Base-by-base conservation (phyloP, 2,329 filamentous ascomycete species). In the Colletotrichum orchidophilum region DNA sequence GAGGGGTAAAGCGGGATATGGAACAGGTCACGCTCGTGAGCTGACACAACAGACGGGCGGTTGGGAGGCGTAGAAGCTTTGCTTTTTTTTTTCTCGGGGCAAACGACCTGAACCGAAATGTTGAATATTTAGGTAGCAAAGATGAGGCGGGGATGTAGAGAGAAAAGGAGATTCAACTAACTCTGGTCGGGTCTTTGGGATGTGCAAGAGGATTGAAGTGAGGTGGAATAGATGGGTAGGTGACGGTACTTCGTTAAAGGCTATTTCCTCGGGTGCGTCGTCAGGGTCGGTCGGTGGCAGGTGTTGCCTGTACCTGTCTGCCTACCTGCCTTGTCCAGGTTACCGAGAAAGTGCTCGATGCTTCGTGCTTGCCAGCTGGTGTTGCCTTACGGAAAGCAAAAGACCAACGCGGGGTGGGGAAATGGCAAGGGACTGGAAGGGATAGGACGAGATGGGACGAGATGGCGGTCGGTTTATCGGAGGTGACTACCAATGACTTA, bases 1-100 rank as follows among this genome's bases (percentile, higher is more conserved):
- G 69, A 71, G 69, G 69, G 69, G 69, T 71, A 71, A 71, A 60
- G 68, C 58, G 68, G 68, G 50, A 72, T 62, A 57, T 63, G 71
- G 35, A 68, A 59, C 58, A 71, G 54, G 61, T 63, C 46, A 63
- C 49, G 39, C 39, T 46, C 39, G 39, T 46, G 57, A 35, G 66
- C 61, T 66, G 70, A 71, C 55, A 55, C 50, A 58, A 63, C 50
- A 49, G 29, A 54, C 39, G 61, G 61, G 24, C 60, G 26, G 24
- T 42, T 53, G 53, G 27, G 39, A 7, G 53, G 53, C 21, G 49
- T 33, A 15, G 59, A 62, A 49, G 59, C 13, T 27, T 15, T 46
- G 57, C 35, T 29, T 35, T 59, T 63, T 53, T 54, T 72, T 63
- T 53, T 54, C 70, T 46, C 15, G 60, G 42, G 42, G 42, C 49